A percentile compares a stretch with the other conserved stretches of the same genome.
Evolutionary conservation across 2,329 filamentous ascomycete genomes (phyloP).

Genomic region (Diaporthe citrichinensis): DNA sequence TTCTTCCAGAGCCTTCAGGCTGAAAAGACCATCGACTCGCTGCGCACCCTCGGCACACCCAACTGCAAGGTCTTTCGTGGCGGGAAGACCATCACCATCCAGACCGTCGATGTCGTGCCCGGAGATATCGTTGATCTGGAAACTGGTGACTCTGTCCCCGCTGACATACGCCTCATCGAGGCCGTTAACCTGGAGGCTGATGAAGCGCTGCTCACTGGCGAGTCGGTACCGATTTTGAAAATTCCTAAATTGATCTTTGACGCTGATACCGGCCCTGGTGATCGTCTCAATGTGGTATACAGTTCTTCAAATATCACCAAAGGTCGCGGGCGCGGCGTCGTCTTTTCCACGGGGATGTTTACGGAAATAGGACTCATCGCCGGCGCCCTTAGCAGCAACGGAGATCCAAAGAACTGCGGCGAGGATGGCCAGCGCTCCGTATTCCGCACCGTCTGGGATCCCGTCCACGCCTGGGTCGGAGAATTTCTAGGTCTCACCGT

Average conservation of each 20-base stretch:
- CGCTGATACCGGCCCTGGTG: slow-evolving; percentile 68
- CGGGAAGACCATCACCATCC: slow-evolving; percentile 59
- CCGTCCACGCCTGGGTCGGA: neutral
- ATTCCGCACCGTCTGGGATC: slow-evolving; percentile 57
- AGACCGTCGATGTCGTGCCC: slow-evolving; percentile 62
- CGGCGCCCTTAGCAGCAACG: slow-evolving; percentile 66
- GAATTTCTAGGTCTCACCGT: slow-evolving; percentile 74
- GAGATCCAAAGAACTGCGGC: too few relatives aligned
- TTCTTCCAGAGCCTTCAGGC: slow-evolving; percentile 68
- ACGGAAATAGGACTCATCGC: slow-evolving; percentile 76
- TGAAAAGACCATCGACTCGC: slow-evolving; percentile 67
- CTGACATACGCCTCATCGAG: slow-evolving; percentile 61
- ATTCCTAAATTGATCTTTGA: slow-evolving; percentile 62
- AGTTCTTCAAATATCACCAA: slow-evolving; percentile 74
- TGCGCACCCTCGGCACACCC: slow-evolving; percentile 63
- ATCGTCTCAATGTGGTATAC: slow-evolving; percentile 74
- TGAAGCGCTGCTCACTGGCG: slow-evolving; percentile 73
- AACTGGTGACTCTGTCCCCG: slow-evolving; percentile 59
- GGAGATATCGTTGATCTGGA: slow-evolving; percentile 71
- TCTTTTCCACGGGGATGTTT: slow-evolving; percentile 71
- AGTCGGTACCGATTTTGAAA: slow-evolving; percentile 72
- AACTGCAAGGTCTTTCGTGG: slow-evolving; percentile 65
- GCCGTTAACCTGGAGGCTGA: slow-evolving; percentile 70
- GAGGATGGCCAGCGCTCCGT: slow-evolving; percentile 40
- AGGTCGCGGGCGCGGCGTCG: slow-evolving; percentile 71